Conservation (phyloP, 805 yeast genomes). For the Blastobotrys americana region DNA sequence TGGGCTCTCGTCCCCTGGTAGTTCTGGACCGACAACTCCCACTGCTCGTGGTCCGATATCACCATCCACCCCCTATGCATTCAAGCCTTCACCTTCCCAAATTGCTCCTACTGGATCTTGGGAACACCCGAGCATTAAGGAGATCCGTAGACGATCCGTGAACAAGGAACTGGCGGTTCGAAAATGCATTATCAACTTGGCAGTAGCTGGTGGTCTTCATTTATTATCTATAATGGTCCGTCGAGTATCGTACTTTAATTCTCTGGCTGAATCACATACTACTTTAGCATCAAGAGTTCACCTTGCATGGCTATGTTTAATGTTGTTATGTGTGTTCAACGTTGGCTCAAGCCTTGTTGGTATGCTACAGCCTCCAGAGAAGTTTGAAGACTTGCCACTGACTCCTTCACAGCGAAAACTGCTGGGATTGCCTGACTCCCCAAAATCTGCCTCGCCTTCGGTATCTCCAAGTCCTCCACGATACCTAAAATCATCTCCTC, state of each 20-base stretch:
- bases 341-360: conserved; percentile 10
- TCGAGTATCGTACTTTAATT: conserved; percentile 10
- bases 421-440: conserved; percentile 25
- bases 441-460: conserved; percentile 12
- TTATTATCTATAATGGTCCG: conserved; percentile 2
- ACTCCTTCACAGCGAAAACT: conserved; percentile 24
- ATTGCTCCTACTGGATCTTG: conserved; percentile 22
- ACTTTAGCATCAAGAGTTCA: neutral
- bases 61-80: conserved; percentile 15
- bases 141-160: conserved; percentile 32
- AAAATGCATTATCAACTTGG: conserved; percentile 32
- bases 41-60: conserved; percentile 1
- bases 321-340: conserved; percentile 21
- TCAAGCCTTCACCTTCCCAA: conserved; percentile 10
- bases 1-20: neutral
- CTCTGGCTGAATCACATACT: conserved; percentile 11
- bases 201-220: conserved; percentile 23
- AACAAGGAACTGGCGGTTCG: conserved; percentile 38
- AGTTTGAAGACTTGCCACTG: conserved; percentile 23
- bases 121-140: conserved; percentile 21
- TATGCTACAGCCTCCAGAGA: conserved; percentile 14
- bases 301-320: conserved; percentile 8
- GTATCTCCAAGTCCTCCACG: conserved; percentile 23
- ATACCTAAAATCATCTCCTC: conserved; percentile 18
- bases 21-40: neutral